Conservation (phyloP, 805 yeast genomes). For the Candida nemodendra region DNA sequence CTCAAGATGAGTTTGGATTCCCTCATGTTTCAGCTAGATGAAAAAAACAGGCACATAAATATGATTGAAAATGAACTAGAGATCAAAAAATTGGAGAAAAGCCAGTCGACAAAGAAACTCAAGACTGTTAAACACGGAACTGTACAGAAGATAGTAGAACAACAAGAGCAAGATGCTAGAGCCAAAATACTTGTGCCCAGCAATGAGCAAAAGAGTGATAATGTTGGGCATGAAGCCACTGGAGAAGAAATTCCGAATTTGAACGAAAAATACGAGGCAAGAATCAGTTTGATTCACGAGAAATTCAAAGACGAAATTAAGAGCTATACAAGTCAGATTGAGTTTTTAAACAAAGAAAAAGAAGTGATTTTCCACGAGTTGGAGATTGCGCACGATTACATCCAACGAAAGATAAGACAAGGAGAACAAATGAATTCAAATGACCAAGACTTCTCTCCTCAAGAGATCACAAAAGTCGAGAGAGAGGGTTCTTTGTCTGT, state of each 20-base stretch:
- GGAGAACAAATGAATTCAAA: not conserved
- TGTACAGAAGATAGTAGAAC: too few relatives aligned
- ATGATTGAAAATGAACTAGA: conserved; percentile 11
- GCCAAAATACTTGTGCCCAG: too few relatives aligned
- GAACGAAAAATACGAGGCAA: conserved; percentile 4
- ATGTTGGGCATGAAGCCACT: too few relatives aligned
- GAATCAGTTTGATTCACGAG: conserved; percentile 2
- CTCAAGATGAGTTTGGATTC: conserved; percentile 3
- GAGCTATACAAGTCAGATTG: conserved; percentile 3
- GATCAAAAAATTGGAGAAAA: conserved; percentile 1
- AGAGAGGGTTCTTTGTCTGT: not conserved
- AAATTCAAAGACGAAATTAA: conserved; percentile 4
- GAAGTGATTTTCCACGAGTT: conserved; percentile 15
- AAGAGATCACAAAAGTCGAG: not conserved
- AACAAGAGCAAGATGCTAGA: too few relatives aligned
- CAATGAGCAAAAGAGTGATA: too few relatives aligned
- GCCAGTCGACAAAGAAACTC: not conserved
- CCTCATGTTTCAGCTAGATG: conserved; percentile 3
- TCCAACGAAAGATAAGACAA: conserved; percentile 6
- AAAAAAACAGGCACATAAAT: conserved; percentile 6
- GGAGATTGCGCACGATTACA: conserved; percentile 12
- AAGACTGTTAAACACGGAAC: not conserved
- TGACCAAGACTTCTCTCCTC: too few relatives aligned
- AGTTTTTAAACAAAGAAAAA: conserved; percentile 11
- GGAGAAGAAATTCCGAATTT: conserved; percentile 2